Evolutionary conservation across 2,329 filamentous ascomycete genomes (phyloP).

Genomic region (Curvularia sp.): DNA sequence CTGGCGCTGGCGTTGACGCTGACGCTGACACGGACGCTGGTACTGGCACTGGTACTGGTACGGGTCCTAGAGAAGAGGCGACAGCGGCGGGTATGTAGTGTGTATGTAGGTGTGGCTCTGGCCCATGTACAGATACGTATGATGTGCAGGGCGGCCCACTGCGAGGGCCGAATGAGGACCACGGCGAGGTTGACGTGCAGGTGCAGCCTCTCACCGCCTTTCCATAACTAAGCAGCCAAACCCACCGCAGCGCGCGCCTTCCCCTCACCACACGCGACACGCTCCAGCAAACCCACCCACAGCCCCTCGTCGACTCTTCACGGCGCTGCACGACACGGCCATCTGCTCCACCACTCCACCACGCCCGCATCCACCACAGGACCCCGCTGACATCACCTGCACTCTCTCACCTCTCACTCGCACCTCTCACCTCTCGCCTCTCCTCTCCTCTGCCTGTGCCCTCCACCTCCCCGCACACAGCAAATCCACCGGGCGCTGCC

Average conservation of each 20-base stretch:
- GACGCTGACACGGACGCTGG: too few species aligned
- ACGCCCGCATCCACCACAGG: not conserved
- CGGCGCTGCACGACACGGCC: not conserved
- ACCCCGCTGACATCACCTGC: conserved; percentile 3
- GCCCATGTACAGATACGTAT: not conserved
- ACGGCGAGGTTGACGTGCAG: not conserved
- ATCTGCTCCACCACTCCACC: not conserved
- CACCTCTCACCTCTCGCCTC: not conserved
- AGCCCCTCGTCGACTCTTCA: not conserved
- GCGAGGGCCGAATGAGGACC: not conserved
- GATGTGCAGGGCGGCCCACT: not conserved
- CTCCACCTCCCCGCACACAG: too few species aligned
- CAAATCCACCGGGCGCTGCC: conserved; percentile 19
- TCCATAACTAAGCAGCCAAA: conserved; percentile 12
- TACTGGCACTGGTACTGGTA: too few species aligned
- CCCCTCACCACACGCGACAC: conserved; percentile 6
- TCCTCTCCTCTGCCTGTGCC: too few species aligned
- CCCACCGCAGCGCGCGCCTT: not conserved
- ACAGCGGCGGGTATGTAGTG: too few species aligned
- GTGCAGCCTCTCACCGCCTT: conserved; percentile 13
- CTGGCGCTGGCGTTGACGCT: too few species aligned
- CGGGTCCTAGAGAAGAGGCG: too few species aligned
- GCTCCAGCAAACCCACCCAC: conserved; percentile 1
- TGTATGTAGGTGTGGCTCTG: too few species aligned
- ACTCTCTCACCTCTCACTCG: not conserved